Base-by-base conservation (phyloP, 1,284 basidiomycete genomes). In the Cystobasidium slooffiae region DNA sequence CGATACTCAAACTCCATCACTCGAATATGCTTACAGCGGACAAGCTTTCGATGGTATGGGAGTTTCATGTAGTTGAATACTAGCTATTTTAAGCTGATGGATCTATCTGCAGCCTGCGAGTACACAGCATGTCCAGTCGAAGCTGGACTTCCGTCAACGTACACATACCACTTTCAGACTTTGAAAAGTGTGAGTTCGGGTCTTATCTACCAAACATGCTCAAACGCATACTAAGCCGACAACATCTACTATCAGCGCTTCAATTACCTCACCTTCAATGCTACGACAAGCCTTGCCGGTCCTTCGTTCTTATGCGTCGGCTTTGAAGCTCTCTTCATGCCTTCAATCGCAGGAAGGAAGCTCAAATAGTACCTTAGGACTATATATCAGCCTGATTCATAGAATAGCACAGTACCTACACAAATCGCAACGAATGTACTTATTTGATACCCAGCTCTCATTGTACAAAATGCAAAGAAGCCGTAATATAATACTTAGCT, bases 241-340 rank as follows among this genome's bases (percentile, higher is more conserved):
- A 31, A 31, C 1, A 44, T 9, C 6, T 55, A 9, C 16, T 46
- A 20, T 46, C 20, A 16, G 46, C 66, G 65, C 20, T 69, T 77
- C 68, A 49, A 74, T 39, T 72, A 77, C 56, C 70, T 77, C 44
- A 76, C 73, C 20, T 73, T 77, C 70, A 77, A 77, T 52, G 47
- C 72, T 3, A 77, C 76, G 6, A 53, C 72, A 24, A 56, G 16
- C 16, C 43, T 75, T 46, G 65, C 66, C 49, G 76, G 76, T 9
- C 74, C 74, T 2, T 75, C 76, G 5, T 64, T 77, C 37, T 59
- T 77, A 46, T 77, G 76, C 56, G 75, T 75, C 24, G 76, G 75
- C 8, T 75, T 77, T 51, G 72, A 55, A 4, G 69, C 72, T 14
- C 69, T 55, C 6, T 72, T 39, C 46, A 31, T 72, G 20, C 69